phyloP scores from a whole-genome alignment of 108 stramenopile genomes.

The Fragilariopsis cylindrus region DNA sequence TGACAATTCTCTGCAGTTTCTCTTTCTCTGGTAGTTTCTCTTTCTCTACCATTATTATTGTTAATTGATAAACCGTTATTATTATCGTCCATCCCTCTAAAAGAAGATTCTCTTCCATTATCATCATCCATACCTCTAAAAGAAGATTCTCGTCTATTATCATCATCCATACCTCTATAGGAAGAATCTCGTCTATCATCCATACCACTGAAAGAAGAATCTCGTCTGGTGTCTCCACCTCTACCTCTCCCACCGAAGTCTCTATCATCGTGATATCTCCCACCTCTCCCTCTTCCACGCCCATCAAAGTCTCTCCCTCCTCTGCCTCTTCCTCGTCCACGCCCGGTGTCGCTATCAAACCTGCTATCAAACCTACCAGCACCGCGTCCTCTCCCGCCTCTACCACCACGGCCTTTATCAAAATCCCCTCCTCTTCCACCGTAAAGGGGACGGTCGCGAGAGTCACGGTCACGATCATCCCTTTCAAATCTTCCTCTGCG shows the following conservation, averaged over 20 bases:
- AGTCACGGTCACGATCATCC: slow-evolving; percentile 9
- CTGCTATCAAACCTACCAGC: slow-evolving; percentile 5
- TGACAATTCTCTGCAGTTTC: too few species aligned
- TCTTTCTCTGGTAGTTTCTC: too few species aligned
- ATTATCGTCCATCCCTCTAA: not conserved
- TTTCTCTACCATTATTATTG: too few species aligned
- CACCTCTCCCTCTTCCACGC: slow-evolving; percentile 15
- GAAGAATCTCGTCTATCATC: not conserved
- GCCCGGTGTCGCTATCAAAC: not conserved
- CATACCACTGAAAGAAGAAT: not conserved
- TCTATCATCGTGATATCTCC: slow-evolving; percentile 6
- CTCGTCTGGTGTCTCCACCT: slow-evolving; percentile 6
- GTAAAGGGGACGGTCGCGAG: slow-evolving; percentile 8
- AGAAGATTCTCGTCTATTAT: not conserved
- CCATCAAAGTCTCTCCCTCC: not conserved
- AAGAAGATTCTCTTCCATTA: not conserved
- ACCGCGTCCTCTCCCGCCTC: not conserved
- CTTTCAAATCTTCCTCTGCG: too few species aligned
- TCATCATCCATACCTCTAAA: not conserved
- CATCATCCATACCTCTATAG: not conserved
- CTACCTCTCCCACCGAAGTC: slow-evolving; percentile 11
- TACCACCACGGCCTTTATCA: not conserved
- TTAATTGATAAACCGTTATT: too few species aligned
- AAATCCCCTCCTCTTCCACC: slow-evolving; percentile 9
- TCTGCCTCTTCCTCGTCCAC: not conserved